Evolutionary conservation across 2,329 filamentous ascomycete genomes (phyloP), one percentile per base, ranked within the genome.

Genomic region (Penicillium olsonii): DNA sequence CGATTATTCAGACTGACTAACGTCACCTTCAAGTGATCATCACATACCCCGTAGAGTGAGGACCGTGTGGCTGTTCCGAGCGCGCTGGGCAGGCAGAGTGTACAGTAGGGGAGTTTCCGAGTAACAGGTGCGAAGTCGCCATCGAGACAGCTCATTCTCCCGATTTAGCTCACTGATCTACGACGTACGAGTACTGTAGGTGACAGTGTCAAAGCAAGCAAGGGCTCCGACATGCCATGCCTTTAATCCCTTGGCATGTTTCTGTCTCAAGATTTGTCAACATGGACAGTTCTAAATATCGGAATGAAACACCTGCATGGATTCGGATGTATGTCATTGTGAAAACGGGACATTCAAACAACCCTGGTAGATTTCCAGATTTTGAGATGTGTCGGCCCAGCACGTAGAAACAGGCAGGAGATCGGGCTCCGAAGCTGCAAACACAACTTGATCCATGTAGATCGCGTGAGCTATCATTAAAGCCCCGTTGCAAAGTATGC

Each of bases 1-100:
- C 7, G 17, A n/a, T 18, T 35, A n/a, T 35, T 17, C 33, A 18
- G 15, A 35, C 15, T 18, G 17, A 8, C 34, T 5, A 14, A 31
- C 39, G 15, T 26, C 39, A 41, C 39, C 8, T 35, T 7, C 11
- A 64, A 61, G 56, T 63, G 18, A 58, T 67, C 37, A 64, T 59
- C 31, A 52, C 39, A 7, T 59, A 65, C 31, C 64, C n/a, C n/a
- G n/a, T n/a, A 66, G 41, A 60, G 67, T 37, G 60, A 61, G n/a
- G 59, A 65, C 26, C 50, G 45, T 19, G 61, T 65, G 12, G 57
- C 59, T 19, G 58, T 60, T 43, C 65, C 63, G 3, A 53, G 37
- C 15, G 59, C 56, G 12, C 31, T 63, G 31, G 53, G 53, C 42
- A 66, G 61, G 50, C 14, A 48, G 27, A 40, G n/a, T n/a, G n/a